Evolutionary conservation across 2,329 filamentous ascomycete species (phyloP).

Genomic region (Didymella pomorum): DNA sequence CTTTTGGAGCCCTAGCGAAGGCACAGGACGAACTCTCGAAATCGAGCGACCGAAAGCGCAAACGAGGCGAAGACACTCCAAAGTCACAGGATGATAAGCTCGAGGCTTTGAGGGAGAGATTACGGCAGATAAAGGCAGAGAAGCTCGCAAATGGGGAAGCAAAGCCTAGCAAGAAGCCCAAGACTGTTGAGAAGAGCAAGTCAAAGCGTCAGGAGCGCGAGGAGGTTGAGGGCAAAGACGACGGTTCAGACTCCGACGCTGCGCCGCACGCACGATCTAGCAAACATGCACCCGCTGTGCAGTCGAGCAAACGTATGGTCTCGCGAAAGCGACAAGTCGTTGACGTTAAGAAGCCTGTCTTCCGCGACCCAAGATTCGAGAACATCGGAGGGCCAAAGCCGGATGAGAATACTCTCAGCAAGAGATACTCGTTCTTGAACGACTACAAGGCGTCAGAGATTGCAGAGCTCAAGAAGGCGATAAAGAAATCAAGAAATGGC

Average conservation of each 20-base stretch:
- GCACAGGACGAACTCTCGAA: constrained; percentile 74
- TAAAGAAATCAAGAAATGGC: constrained; percentile 72
- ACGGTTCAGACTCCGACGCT: constrained; percentile 42
- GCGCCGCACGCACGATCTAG: constrained; percentile 63
- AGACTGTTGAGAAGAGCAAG: constrained; percentile 18
- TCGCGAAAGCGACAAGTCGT: constrained; percentile 80
- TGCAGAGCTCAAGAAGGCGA: constrained; percentile 71
- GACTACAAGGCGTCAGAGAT: constrained; percentile 89
- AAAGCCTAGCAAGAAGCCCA: constrained; percentile 28
- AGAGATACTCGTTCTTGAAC: constrained; percentile 86
- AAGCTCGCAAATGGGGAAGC: constrained; percentile 42
- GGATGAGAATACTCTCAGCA: constrained; percentile 68
- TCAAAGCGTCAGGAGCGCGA: constrained; percentile 32
- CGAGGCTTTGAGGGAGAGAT: constrained; percentile 54
- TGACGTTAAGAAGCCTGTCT: constrained; percentile 63
- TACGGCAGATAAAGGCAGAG: constrained; percentile 55
- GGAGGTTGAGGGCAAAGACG: constrained; percentile 44
- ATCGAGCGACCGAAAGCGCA: constrained; percentile 51
- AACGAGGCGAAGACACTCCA: constrained; percentile 51
- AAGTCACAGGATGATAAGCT: constrained; percentile 57
- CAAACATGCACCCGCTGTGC: constrained; percentile 88
- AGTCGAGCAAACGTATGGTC: constrained; percentile 84
- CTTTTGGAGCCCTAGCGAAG: constrained; percentile 89
- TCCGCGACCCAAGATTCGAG: constrained; percentile 90
- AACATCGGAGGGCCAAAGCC: constrained; percentile 62